Evolutionary conservation across 129 eudicot genomes (phyloP).

Genomic region (Saposhnikovia divaricata): DNA sequence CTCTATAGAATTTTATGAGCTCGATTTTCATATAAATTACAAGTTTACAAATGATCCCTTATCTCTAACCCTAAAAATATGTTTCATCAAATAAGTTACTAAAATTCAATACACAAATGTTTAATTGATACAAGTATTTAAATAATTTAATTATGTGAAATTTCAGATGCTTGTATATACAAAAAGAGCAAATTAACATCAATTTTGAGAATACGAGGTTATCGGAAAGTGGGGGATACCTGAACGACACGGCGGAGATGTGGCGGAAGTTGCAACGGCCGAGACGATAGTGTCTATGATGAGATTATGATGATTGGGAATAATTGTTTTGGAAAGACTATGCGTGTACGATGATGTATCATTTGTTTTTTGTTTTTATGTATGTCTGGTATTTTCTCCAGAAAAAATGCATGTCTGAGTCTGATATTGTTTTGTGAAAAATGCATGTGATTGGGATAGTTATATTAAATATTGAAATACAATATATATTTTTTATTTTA

Average conservation of each 20-base stretch:
- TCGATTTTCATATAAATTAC: neutral
- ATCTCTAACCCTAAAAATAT: neutral
- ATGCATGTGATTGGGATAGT: too few relatives aligned
- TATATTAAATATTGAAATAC: too few relatives aligned
- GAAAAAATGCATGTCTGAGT: too few relatives aligned
- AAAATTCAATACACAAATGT: neutral
- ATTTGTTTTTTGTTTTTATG: too few relatives aligned
- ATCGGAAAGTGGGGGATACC: neutral
- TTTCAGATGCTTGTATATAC: neutral
- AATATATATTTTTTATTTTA: too few relatives aligned
- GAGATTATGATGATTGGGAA: neutral
- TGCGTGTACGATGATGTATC: neutral
- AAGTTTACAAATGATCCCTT: neutral
- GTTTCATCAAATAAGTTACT: neutral
- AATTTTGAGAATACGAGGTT: neutral
- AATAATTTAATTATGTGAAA: neutral
- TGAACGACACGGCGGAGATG: neutral
- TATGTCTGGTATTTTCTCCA: too few relatives aligned
- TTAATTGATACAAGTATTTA: neutral
- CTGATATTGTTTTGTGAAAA: too few relatives aligned
- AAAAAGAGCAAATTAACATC: neutral
- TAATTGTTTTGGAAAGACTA: neutral
- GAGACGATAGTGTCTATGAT: neutral
- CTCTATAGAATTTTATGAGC: neutral
- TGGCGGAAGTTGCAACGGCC: conserved; percentile 4